A percentile compares a stretch with the other conserved stretches of the same genome.
Conservation (phyloP, 257 asterid species). For the Solanum clarkiae region DNA sequence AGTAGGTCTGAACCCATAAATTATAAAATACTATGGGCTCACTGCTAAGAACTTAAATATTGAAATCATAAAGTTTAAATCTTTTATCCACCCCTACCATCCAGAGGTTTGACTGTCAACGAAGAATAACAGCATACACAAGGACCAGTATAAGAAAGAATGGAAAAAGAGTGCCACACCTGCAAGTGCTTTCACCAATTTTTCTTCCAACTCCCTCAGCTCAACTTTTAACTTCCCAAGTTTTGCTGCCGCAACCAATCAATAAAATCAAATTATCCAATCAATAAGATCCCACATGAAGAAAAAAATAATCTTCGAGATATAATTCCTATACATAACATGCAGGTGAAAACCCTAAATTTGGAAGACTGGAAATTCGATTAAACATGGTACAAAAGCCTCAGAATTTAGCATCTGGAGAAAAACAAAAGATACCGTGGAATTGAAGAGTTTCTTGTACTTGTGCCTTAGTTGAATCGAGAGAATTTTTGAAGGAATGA, state of each 20-base stretch:
- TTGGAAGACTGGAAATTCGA: slow-evolving; percentile 8
- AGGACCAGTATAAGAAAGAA: neutral
- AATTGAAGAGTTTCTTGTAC: slow-evolving; percentile 45
- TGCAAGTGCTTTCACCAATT: slow-evolving; percentile 67
- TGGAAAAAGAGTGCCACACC: slow-evolving; percentile 22
- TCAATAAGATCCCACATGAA: neutral
- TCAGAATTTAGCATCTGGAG: neutral
- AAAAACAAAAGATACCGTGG: neutral
- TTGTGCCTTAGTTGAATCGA: slow-evolving; percentile 29
- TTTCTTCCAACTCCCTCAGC: slow-evolving; percentile 62
- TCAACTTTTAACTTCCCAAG: slow-evolving; percentile 49
- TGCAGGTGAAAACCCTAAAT: neutral
- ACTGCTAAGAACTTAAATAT: neutral
- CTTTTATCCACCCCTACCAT: neutral
- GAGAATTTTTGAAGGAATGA: slow-evolving; percentile 7
- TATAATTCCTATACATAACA: neutral
- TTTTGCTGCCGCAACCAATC: slow-evolving; percentile 28
- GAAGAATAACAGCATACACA: neutral
- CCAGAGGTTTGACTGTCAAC: neutral
- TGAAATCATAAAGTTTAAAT: neutral
- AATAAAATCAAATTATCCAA: neutral
- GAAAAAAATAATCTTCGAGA: neutral
- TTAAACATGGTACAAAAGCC: neutral
- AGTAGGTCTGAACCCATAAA: neutral
- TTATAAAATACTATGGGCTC: neutral